Base-by-base conservation (phyloP, 768 basidiomycete species). In the Pulveroboletus frians region DNA sequence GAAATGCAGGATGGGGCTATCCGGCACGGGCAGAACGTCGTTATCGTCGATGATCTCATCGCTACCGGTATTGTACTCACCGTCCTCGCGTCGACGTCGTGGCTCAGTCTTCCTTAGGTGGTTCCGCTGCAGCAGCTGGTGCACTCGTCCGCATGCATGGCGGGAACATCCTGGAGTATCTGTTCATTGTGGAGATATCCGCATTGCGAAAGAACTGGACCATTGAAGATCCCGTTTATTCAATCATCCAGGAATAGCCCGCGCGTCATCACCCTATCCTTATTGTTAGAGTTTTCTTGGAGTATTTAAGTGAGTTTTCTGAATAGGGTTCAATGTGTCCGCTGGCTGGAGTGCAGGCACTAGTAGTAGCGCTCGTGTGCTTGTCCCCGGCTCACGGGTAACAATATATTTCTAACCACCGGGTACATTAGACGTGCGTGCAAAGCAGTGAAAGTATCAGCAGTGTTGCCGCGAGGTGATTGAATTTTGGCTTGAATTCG, bases 1-100 rank as follows among this genome's bases (percentile, higher is more conserved):
- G 92, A 98, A 70, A 93, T 98, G 80, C 96, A 98, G 70, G 76
- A 79, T 17, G 89, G 84, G 45, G 84, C 87, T 9, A 89, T 99
- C 62, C 69, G 79, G 56, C 77, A 84, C 5, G 92, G 92, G 26
- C 85, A 93, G 64, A 86, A 73, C 51, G 91, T 93, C 18, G 67
- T 99, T 39, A 75, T 99, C 38, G 74, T 99, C 23, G 96, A 99
- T 69, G 96, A 99, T 68, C 76, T 99, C 35, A 90, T 99, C 54
- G 96, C 96, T 0, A 97, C 95, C 27, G 95, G 94, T 88, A 54
- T 37, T 53, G n/a, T n/a, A 15, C n/a, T 20, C 27, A 15, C 44
- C 11, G 5, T 13, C 36, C 32, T 26, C 20, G 31, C n/a, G 35
- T 17, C 26, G 45, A 29, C 31, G 17, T 20, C 44, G n/a, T 52